Percentiles rank a stretch among this genome's conserved stretches.
phyloP scores from a whole-genome alignment of 2,329 filamentous ascomycete species.

The Cladophialophora exuberans region DNA sequence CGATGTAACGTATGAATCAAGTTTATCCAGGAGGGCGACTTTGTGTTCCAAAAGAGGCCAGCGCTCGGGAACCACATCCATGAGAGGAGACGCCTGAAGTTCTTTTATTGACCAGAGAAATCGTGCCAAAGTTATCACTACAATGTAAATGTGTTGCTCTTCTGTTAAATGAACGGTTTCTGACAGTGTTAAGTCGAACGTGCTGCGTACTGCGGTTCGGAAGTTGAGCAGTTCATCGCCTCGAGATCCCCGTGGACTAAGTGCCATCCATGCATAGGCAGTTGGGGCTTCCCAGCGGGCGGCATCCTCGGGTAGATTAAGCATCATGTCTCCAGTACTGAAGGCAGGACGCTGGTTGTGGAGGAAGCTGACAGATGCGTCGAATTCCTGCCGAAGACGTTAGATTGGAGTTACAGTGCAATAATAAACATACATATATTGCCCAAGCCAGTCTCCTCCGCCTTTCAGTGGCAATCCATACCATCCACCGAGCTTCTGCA shows the following conservation, averaged over 20 bases:
- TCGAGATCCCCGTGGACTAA: background rate
- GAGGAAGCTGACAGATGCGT: constrained; percentile 4
- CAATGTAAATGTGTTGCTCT: constrained; percentile 1
- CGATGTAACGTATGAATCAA: constrained; percentile 2
- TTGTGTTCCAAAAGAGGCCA: constrained; percentile 4
- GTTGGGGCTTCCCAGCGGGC: constrained; percentile 6
- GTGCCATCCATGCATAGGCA: constrained; percentile 5
- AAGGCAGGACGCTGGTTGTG: constrained; percentile 5
- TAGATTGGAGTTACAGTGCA: background rate
- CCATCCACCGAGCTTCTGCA: background rate
- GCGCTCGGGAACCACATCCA: constrained; percentile 3
- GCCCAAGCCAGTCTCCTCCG: constrained; percentile 5
- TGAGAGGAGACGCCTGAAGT: constrained; percentile 2
- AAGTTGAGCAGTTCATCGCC: background rate
- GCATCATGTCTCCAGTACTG: constrained; percentile 1
- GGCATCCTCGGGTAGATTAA: background rate
- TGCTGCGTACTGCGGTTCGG: background rate
- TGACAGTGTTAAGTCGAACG: background rate
- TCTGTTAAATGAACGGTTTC: background rate
- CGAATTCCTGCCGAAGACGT: constrained; percentile 1
- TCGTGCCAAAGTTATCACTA: constrained; percentile 5
- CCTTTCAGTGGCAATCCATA: constrained; percentile 7
- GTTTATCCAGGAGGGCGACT: constrained; percentile 1
- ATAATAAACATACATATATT: constrained; percentile 5
- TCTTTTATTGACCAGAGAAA: constrained; percentile 14